Evolutionary conservation across 169 alveolate species (phyloP).

Genomic region (Sarcocystis neurona): DNA sequence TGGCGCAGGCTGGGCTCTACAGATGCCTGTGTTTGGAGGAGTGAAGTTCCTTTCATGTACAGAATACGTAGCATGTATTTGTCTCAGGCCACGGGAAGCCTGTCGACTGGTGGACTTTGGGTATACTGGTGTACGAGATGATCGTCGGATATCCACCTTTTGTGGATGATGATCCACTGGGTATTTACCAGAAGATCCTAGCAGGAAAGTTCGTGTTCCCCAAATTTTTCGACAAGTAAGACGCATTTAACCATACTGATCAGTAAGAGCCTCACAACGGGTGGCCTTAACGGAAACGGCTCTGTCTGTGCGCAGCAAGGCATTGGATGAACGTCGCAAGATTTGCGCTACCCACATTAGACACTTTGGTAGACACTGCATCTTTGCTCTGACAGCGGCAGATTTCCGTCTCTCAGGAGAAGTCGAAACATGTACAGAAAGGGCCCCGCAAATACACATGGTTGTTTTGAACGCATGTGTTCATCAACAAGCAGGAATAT

Average conservation of each 20-base stretch:
- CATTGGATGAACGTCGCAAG: background rate
- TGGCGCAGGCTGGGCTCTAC: background rate
- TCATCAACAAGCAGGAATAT: no score
- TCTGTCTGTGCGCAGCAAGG: no score
- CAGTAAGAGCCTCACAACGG: background rate
- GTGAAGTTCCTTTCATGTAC: background rate
- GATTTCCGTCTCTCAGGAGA: no score
- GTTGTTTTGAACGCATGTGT: no score
- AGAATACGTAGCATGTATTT: no score
- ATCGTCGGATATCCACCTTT: slow-evolving; percentile 98
- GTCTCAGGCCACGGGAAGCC: slow-evolving; percentile 93
- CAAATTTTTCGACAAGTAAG: slow-evolving; percentile 66
- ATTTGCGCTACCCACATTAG: background rate
- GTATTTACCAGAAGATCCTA: slow-evolving; percentile 93
- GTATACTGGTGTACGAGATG: slow-evolving; percentile 94
- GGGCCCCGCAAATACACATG: no score
- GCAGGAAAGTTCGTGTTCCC: slow-evolving; percentile 92
- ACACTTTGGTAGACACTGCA: background rate
- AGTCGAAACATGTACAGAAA: no score
- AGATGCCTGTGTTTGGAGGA: background rate
- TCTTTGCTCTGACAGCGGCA: background rate
- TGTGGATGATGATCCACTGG: slow-evolving; percentile 96
- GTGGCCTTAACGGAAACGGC: background rate
- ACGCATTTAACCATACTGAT: background rate
- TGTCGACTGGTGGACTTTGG: slow-evolving; percentile 99